Evolutionary conservation across 352 stramenopile species (phyloP).

Genomic region (Phytophthora capsici): DNA sequence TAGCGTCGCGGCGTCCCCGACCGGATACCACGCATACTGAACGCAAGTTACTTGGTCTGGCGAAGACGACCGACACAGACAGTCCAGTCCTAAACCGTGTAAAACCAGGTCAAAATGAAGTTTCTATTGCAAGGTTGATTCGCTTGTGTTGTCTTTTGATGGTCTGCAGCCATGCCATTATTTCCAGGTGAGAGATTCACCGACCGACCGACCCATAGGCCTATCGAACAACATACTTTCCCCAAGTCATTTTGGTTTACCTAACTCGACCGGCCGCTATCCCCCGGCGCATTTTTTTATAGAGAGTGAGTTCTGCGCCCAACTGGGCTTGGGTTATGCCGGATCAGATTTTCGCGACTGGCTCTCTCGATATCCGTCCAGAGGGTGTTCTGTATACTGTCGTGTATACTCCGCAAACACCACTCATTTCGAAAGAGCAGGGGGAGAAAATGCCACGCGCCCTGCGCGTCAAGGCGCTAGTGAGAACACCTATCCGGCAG

Average conservation of each 20-base stretch:
- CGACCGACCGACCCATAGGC: slow-evolving; percentile 31
- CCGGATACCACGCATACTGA: slow-evolving; percentile 22
- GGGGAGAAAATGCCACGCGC: too few species aligned
- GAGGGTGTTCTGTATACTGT: too few species aligned
- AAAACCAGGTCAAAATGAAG: neutral
- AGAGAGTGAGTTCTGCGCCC: too few species aligned
- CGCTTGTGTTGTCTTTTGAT: neutral
- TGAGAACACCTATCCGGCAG: too few species aligned
- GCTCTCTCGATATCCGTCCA: too few species aligned
- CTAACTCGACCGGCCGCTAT: slow-evolving; percentile 41
- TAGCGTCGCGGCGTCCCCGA: neutral
- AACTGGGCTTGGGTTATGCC: too few species aligned
- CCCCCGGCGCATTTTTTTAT: slow-evolving; percentile 42
- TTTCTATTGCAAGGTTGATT: slow-evolving; percentile 29
- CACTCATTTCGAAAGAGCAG: too few species aligned
- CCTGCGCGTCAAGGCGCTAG: too few species aligned
- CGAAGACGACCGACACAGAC: slow-evolving; percentile 31
- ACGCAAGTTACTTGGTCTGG: slow-evolving; percentile 8
- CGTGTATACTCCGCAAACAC: too few species aligned
- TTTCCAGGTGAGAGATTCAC: slow-evolving; percentile 8
- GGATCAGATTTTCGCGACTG: too few species aligned
- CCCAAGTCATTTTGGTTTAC: neutral
- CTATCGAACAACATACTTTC: slow-evolving; percentile 32
- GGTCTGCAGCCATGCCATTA: slow-evolving; percentile 19
- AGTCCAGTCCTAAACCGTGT: neutral